Evolutionary conservation across 129 eudicot genomes (phyloP).

Genomic region (Tagetes erecta): DNA sequence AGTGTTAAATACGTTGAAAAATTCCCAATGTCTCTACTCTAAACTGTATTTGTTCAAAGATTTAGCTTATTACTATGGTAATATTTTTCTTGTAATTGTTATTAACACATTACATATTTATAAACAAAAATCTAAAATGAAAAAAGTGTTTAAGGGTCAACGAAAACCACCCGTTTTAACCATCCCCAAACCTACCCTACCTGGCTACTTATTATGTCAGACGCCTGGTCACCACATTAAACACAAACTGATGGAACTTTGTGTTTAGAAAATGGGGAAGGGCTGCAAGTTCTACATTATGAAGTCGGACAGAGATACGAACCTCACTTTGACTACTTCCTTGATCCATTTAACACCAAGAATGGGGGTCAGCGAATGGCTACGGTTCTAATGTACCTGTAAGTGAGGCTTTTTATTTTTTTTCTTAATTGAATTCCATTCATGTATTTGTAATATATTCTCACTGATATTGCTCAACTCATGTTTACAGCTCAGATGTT

Average conservation of each 20-base stretch:
- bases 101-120: neutral
- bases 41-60: neutral
- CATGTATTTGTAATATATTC: too few species aligned
- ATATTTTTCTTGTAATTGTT: neutral
- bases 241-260: conserved; percentile 5
- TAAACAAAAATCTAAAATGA: neutral
- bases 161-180: neutral
- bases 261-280: conserved; percentile 84
- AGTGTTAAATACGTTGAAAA: conserved; percentile 1
- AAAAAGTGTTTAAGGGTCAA: conserved; percentile 2
- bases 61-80: neutral
- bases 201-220: neutral
- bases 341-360: conserved; percentile 63
- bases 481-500: conserved; percentile 69
- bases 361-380: conserved; percentile 95
- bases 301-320: conserved; percentile 92
- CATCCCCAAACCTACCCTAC: neutral
- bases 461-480: neutral
- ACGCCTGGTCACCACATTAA: neutral
- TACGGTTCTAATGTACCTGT: conserved; percentile 91
- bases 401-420: conserved; percentile 32
- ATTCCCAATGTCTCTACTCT: neutral
- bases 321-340: conserved; percentile 88
- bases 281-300: conserved; percentile 85
- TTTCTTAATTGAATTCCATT: neutral